Evolutionary conservation across 1,284 basidiomycete genomes (phyloP).

Genomic region (Trametes polyzona): DNA sequence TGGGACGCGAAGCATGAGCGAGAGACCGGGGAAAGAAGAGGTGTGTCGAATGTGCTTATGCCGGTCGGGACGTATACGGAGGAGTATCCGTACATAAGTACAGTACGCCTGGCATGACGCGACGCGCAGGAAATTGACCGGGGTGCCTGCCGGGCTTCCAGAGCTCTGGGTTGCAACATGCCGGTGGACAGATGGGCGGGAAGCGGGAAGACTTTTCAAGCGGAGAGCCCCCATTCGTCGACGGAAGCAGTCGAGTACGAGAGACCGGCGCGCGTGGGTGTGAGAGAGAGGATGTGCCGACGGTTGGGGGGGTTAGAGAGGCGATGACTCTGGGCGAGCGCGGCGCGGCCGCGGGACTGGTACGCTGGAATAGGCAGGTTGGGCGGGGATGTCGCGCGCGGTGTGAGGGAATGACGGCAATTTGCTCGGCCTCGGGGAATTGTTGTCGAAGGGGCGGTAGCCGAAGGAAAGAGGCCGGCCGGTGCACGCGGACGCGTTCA

Average conservation of each 20-base stretch:
- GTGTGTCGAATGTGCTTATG: too few relatives aligned
- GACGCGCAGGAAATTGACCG: neutral
- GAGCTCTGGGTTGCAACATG: too few relatives aligned
- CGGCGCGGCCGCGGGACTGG: neutral
- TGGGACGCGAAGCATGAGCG: too few relatives aligned
- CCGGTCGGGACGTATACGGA: too few relatives aligned
- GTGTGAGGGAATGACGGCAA: too few relatives aligned
- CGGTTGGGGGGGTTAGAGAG: neutral
- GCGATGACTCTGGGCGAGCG: neutral
- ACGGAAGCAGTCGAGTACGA: neutral
- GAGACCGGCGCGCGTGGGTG: neutral
- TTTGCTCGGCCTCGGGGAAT: neutral
- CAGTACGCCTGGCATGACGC: neutral
- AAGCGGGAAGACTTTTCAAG: neutral
- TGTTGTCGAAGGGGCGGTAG: neutral
- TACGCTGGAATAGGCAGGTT: neutral
- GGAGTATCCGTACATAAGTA: too few relatives aligned
- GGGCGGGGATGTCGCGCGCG: neutral
- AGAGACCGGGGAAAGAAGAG: too few relatives aligned
- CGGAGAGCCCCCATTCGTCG: neutral
- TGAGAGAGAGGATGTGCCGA: neutral
- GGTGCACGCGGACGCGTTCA: neutral
- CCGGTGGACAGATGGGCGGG: neutral
- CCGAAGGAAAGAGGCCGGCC: neutral
- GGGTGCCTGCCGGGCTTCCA: too few relatives aligned